Evolutionary conservation across 2,329 filamentous ascomycete species (phyloP).

Genomic region (Aspergillus caelatus): DNA sequence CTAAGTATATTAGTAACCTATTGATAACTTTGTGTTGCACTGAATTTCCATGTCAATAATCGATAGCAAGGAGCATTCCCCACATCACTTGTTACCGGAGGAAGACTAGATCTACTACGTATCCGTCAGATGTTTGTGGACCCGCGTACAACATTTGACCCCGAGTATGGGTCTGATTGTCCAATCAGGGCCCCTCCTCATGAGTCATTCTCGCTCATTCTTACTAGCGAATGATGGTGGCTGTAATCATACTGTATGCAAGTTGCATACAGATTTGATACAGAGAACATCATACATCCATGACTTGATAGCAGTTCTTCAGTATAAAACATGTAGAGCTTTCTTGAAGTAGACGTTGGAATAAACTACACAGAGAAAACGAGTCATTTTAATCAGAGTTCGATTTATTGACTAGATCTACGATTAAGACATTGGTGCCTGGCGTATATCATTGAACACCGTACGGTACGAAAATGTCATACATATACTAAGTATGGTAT

Average conservation of each 20-base stretch:
- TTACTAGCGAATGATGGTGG: constrained; percentile 1
- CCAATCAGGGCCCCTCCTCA: not conserved
- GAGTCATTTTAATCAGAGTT: not conserved
- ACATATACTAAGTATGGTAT: not conserved
- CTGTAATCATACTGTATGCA: constrained; percentile 9
- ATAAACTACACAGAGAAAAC: not conserved
- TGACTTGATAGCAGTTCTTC: not conserved
- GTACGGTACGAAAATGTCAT: not conserved
- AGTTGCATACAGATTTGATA: constrained; percentile 6
- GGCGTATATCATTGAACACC: not conserved
- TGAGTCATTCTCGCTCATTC: constrained; percentile 17
- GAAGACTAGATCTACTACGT: not conserved
- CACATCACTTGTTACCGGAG: not conserved
- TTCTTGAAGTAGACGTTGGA: not conserved
- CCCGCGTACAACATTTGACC: not conserved
- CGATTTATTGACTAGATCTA: not conserved
- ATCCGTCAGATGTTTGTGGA: not conserved
- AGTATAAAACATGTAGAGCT: not conserved
- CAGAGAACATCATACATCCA: not conserved
- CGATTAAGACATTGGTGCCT: not conserved
- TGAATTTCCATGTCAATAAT: too few species aligned
- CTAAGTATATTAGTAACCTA: not conserved
- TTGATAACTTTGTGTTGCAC: not conserved
- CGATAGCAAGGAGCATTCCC: too few species aligned
- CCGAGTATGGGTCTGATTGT: not conserved